Evolutionary conservation across 2,329 filamentous ascomycete genomes (phyloP).

Genomic region (Colletotrichum zoysiae): DNA sequence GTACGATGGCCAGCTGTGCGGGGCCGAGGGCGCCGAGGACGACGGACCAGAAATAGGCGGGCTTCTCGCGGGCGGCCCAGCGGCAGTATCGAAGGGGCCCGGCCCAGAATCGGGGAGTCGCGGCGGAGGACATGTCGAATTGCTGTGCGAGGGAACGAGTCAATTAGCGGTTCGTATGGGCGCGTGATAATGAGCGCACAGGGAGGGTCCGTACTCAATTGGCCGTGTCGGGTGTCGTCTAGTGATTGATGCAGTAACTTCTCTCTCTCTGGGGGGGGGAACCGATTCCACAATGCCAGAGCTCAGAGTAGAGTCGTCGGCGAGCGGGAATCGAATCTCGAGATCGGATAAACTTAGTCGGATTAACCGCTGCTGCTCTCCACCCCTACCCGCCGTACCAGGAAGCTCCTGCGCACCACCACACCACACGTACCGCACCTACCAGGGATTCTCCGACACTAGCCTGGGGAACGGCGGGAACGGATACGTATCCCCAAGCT

Average conservation of each 20-base stretch:
- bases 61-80: conserved; percentile 90
- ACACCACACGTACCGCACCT: not conserved
- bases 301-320: conserved; percentile 31
- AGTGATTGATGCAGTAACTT: conserved; percentile 34
- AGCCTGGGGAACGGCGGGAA: conserved; percentile 43
- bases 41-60: conserved; percentile 91
- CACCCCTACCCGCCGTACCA: too few relatives aligned
- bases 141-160: not conserved
- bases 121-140: conserved; percentile 68
- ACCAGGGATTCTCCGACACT: conserved; percentile 36
- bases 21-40: conserved; percentile 81
- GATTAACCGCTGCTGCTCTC: conserved; percentile 1
- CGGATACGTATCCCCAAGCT: conserved; percentile 47
- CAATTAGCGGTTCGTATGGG: not conserved
- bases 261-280: not conserved
- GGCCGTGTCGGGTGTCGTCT: conserved; percentile 44
- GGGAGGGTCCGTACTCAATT: conserved; percentile 51
- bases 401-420: not conserved
- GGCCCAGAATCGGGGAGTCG: conserved; percentile 84
- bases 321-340: conserved; percentile 5
- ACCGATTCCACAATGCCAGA: conserved; percentile 29
- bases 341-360: conserved; percentile 27
- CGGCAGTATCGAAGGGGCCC: conserved; percentile 85
- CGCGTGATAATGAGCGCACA: not conserved
- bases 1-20: conserved; percentile 75